Evolutionary conservation across 331 rosid genomes (phyloP).

Genomic region (Malus hybrid): DNA sequence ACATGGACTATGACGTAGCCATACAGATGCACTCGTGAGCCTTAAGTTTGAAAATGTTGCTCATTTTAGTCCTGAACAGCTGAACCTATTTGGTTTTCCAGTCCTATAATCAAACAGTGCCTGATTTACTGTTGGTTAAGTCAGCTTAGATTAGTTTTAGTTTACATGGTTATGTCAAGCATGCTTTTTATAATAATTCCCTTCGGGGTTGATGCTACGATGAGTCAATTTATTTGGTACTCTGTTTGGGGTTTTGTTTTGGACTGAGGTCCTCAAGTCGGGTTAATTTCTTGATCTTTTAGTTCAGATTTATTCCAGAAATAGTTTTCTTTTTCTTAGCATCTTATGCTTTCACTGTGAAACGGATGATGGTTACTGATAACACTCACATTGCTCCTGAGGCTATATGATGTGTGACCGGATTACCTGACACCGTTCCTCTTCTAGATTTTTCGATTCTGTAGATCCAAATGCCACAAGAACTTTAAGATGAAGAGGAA

Average conservation of each 20-base stretch:
- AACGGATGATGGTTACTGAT: background rate
- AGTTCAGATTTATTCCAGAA: background rate
- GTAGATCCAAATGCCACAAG: conserved; percentile 90
- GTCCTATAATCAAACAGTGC: background rate
- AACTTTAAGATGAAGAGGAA: conserved; percentile 93
- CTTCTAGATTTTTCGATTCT: conserved; percentile 66
- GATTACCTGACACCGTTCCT: conserved; percentile 10
- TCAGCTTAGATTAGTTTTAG: background rate
- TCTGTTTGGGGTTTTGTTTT: background rate
- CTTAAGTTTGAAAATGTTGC: background rate
- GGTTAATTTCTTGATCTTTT: background rate
- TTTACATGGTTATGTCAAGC: background rate
- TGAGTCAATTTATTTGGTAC: background rate
- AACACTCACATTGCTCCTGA: background rate
- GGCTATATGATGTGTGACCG: background rate
- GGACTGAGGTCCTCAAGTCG: background rate
- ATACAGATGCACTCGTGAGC: background rate
- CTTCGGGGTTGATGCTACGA: background rate
- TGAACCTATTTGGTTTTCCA: background rate
- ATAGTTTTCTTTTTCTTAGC: background rate
- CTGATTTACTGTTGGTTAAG: background rate
- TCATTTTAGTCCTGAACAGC: background rate
- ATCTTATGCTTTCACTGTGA: background rate
- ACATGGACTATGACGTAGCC: background rate
- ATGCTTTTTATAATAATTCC: background rate